Percentiles rank a stretch among this genome's conserved stretches.
Conservation (phyloP, 75 land plant species). For the Pinus taeda region DNA sequence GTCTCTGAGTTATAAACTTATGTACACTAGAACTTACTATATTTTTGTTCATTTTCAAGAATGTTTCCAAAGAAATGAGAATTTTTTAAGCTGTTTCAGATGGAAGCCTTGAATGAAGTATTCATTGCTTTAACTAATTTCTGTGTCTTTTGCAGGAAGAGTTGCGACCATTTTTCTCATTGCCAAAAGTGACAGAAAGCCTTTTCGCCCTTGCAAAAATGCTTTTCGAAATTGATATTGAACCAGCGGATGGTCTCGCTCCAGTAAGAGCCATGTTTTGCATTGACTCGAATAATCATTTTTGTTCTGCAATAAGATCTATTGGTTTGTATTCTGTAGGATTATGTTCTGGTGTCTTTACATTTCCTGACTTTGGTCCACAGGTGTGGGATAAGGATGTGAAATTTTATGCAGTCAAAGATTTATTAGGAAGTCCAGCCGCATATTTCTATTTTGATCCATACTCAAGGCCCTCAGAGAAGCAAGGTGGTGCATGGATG, state of each 20-base stretch:
- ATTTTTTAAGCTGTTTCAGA: neutral
- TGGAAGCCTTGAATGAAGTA: neutral
- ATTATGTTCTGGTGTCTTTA: neutral
- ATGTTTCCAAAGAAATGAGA: neutral
- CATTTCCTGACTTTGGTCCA: neutral
- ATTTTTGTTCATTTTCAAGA: constrained; percentile 1
- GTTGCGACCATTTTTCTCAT: no score
- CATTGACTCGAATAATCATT: neutral
- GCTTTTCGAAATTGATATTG: no score
- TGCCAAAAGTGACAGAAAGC: no score
- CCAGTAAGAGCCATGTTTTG: constrained; percentile 16
- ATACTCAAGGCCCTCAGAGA: no score
- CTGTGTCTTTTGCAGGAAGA: constrained; percentile 4
- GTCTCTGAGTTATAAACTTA: neutral
- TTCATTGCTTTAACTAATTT: neutral
- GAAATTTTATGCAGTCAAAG: no score
- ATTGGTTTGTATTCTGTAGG: neutral
- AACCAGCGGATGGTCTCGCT: no score
- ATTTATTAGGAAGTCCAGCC: no score
- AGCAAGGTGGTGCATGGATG: no score
- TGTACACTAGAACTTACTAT: neutral
- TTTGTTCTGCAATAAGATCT: neutral
- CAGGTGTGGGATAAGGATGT: constrained; percentile 26
- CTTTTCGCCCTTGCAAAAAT: no score
- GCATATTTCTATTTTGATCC: no score